Conservation (phyloP, 2,329 filamentous ascomycete species). For the Xylaria hypoxylon region DNA sequence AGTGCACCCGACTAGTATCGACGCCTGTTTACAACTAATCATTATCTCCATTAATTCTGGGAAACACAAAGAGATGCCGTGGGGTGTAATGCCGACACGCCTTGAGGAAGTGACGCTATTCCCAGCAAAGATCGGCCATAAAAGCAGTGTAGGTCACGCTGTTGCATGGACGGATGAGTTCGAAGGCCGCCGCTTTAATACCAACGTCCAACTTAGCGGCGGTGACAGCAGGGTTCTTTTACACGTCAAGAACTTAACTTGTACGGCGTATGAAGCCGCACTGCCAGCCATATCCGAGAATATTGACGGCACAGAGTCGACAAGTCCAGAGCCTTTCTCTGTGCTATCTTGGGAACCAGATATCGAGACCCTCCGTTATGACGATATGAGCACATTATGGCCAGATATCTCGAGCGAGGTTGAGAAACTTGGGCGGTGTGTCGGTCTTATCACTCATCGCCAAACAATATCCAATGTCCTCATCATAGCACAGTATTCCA, state of each 20-base stretch:
- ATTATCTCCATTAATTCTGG: conserved; percentile 51
- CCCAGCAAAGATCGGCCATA: conserved; percentile 5
- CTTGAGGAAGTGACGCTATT: conserved; percentile 33
- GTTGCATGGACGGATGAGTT: conserved; percentile 40
- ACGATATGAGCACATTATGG: conserved; percentile 12
- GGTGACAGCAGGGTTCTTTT: conserved; percentile 23
- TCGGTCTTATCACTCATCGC: conserved; percentile 28
- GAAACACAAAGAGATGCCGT: conserved; percentile 46
- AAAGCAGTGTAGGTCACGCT: conserved; percentile 31
- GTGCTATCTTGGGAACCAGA: conserved; percentile 33
- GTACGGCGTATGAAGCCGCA: conserved; percentile 33
- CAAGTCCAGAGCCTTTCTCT: conserved; percentile 22
- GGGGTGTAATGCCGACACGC: conserved; percentile 48
- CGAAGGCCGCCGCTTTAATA: conserved; percentile 37
- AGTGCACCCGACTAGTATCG: conserved; percentile 56
- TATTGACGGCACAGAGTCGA: background rate
- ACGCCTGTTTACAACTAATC: conserved; percentile 52
- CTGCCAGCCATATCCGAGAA: conserved; percentile 20
- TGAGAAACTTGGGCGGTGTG: conserved; percentile 16
- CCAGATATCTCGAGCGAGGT: background rate
- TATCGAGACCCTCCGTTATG: conserved; percentile 19
- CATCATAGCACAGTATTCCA: conserved; percentile 5
- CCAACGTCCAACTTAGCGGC: conserved; percentile 28
- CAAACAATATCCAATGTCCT: conserved; percentile 26
- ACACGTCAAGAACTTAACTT: conserved; percentile 33